Base-by-base conservation (phyloP, 352 stramenopile species). In the Phytopythium oedochilum region DNA sequence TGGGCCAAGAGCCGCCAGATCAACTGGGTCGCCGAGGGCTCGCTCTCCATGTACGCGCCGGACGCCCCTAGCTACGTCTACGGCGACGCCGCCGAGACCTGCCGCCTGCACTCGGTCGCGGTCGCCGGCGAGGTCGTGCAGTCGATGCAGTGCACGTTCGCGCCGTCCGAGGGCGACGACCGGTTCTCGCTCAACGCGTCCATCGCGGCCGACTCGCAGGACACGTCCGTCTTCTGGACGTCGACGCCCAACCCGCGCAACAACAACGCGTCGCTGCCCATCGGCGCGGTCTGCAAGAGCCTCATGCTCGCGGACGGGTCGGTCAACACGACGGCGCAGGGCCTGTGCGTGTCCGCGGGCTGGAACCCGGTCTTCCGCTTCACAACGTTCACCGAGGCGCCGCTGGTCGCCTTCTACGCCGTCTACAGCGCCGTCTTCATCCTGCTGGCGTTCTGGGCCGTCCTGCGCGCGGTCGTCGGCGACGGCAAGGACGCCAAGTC, bases 181-280 rank as follows among this genome's bases (percentile, higher is more conserved):
- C 69, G 68, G n/a, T 81, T 83, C 68, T 58, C 57, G 32, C 63
- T 78, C 45, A 89, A 89, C 53, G 55, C 66, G 51, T 74, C 72
- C 29, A 53, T 89, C 17, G 66, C 66, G 3, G 71, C 77, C n/a
- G 71, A 82, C 35, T 73, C 79, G 45, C 58, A 66, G 22, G 63
- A 78, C 42, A 69, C 54, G 29, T 70, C 43, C n/a, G 63, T 86
- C 17, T 89, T 68, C 66, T 86, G 66, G 76, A 73, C 65, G 42
- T 82, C 63, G 22, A 75, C 63, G 52, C 72, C 61, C 40, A 88
- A 78, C 49, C 66, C 75, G 29, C 63, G 66, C 52, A 89, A 89
- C 64, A 89, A 86, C 71, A 89, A 89, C 47, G 76, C 75, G 18
- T 80, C 75, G 64, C 64, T 88, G 57, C 79, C 79, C 5, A 64